Conservation (phyloP, 1,284 basidiomycete species). For the Apiotrichum laibachii region DNA sequence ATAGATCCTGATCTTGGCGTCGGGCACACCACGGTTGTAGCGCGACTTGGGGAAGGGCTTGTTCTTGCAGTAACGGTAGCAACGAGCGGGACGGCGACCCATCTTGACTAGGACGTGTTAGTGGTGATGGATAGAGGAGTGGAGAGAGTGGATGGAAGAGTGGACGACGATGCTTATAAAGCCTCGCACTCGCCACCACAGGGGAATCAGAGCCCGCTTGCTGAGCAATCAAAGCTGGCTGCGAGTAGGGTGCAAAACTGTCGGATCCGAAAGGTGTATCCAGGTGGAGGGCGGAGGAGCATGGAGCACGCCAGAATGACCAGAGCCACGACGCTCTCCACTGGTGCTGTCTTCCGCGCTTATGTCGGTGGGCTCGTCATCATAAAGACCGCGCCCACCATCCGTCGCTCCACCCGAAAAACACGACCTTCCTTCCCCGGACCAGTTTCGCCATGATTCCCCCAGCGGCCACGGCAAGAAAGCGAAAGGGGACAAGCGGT, state of each 20-base stretch:
- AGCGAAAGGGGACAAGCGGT: no score
- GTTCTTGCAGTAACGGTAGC: constrained; percentile 98
- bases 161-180: constrained; percentile 2
- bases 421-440: no score
- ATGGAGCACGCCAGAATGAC: no score
- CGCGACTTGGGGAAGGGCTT: constrained; percentile 84
- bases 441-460: no score
- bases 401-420: no score
- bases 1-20: constrained; percentile 91
- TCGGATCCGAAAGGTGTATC: background rate
- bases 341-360: no score
- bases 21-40: constrained; percentile 98
- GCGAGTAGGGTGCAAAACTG: background rate
- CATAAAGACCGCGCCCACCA: no score
- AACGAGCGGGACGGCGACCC: constrained; percentile 94
- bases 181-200: background rate
- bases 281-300: background rate
- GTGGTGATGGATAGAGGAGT: background rate
- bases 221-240: background rate
- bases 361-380: no score
- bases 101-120: constrained; percentile 55
- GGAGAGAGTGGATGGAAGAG: background rate
- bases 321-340: no score
- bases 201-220: background rate
- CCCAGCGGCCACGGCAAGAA: no score